Conservation (phyloP, 2,329 filamentous ascomycete genomes). For the Acephala macrosclerotiorum region DNA sequence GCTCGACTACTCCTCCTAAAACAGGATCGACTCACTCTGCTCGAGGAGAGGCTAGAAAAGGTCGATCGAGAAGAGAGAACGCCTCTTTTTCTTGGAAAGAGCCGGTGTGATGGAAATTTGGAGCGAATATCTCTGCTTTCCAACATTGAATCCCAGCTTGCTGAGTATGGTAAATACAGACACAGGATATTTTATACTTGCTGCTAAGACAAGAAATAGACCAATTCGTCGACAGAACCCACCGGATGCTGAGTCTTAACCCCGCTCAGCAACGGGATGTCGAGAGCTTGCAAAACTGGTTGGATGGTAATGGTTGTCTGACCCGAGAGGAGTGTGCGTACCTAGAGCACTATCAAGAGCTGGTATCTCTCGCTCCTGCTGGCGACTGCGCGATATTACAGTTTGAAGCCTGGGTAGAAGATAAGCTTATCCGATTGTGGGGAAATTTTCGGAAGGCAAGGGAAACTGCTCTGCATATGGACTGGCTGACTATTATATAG, state of each 20-base stretch:
- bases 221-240: no score
- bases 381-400: background rate
- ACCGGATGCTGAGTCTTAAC: no score
- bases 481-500: no score
- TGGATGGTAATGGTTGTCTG: constrained; percentile 3
- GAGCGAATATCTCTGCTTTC: background rate
- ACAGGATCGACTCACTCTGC: constrained; percentile 42
- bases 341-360: background rate
- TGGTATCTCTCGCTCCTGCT: background rate
- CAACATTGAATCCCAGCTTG: no score
- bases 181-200: no score
- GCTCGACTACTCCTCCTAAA: constrained; percentile 44
- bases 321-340: background rate
- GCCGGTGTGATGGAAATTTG: constrained; percentile 28
- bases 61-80: constrained; percentile 39
- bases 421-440: background rate
- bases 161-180: no score
- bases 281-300: background rate
- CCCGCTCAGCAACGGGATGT: no score
- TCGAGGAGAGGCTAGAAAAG: constrained; percentile 41
- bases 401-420: background rate
- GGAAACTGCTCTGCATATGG: no score
- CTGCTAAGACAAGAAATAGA: no score
- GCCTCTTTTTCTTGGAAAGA: constrained; percentile 31
- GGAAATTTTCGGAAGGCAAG: background rate